phyloP scores from a whole-genome alignment of 495 filamentous ascomycete species.

The Evernia prunastri region DNA sequence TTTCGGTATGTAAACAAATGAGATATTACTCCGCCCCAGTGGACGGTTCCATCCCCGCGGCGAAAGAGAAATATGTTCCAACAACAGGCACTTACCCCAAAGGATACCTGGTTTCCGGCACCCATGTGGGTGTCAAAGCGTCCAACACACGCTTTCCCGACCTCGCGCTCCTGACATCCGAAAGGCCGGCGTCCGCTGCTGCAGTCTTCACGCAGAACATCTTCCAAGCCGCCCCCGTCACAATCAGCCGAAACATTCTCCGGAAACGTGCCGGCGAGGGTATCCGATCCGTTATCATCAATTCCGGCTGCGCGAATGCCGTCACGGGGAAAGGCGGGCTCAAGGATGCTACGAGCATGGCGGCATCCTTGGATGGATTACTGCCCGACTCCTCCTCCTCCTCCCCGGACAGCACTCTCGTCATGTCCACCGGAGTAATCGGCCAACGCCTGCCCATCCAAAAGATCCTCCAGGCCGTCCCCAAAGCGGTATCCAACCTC shows the following conservation, averaged over 20 bases:
- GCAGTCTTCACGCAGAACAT: conserved; percentile 98
- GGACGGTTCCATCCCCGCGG: conserved; percentile 55
- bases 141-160: conserved; percentile 84
- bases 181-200: conserved; percentile 81
- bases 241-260: conserved; percentile 68
- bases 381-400: conserved; percentile 28
- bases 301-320: conserved; percentile 95
- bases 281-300: conserved; percentile 78
- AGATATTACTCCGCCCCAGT: conserved; percentile 20
- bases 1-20: neutral
- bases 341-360: conserved; percentile 86
- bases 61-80: conserved; percentile 85
- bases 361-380: conserved; percentile 58
- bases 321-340: conserved; percentile 89
- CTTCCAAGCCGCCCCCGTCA: conserved; percentile 93
- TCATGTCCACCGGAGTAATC: conserved; percentile 98
- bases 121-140: conserved; percentile 89
- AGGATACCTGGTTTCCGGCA: conserved; percentile 81
- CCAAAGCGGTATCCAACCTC: conserved; percentile 61
- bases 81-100: conserved; percentile 77
- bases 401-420: conserved; percentile 55
- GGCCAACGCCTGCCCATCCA: conserved; percentile 87
- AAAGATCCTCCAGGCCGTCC: conserved; percentile 80
- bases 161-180: conserved; percentile 80
- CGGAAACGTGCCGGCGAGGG: conserved; percentile 58